A percentile compares a stretch with the other conserved stretches of the same genome.
These are phyloP conservation scores for Pseudomonodictys pantanalensis DNA, from an alignment of 495 filamentous ascomycete species.

Conservation along the genomic window DNA sequence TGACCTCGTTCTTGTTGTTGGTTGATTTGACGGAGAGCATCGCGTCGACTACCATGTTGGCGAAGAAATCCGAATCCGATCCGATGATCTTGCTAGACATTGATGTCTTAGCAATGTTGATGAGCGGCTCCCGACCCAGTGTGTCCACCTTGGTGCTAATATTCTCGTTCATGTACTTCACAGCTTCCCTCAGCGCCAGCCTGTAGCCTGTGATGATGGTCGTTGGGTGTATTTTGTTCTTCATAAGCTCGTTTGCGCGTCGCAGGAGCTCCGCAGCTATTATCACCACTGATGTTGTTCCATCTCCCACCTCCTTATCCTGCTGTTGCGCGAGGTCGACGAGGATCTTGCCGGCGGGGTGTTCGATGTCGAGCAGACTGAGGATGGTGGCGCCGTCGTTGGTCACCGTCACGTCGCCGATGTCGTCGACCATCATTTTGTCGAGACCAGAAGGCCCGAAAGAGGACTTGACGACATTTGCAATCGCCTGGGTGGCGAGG, in stretches of 20 bases:
- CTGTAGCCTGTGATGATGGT: slow-evolving; percentile 99
- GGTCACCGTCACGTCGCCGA: slow-evolving; percentile 98
- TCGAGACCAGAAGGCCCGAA: slow-evolving; percentile 96
- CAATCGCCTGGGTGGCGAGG: slow-evolving; percentile 90
- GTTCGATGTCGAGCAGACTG: slow-evolving; percentile 89
- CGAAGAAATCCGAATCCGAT: slow-evolving; percentile 92
- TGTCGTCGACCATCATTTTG: slow-evolving; percentile 99
- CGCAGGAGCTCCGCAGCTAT: slow-evolving; percentile 94
- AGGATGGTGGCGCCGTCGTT: slow-evolving; percentile 99
- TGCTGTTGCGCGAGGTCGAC: slow-evolving; percentile 98
- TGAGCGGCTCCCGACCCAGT: slow-evolving; percentile 79
- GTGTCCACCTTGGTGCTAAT: slow-evolving; percentile 91
- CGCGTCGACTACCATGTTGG: slow-evolving; percentile 93
- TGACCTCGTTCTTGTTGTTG: slow-evolving; percentile 83
- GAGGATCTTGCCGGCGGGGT: slow-evolving; percentile 96
- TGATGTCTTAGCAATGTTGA: slow-evolving; percentile 96
- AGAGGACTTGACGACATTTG: slow-evolving; percentile 98
- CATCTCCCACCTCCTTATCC: slow-evolving; percentile 96
- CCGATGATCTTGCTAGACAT: slow-evolving; percentile 99
- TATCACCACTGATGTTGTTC: slow-evolving; percentile 95
- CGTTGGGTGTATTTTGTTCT: slow-evolving; percentile 98
- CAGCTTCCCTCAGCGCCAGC: slow-evolving; percentile 89
- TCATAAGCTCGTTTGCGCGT: slow-evolving; percentile 96
- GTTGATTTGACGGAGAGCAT: slow-evolving; percentile 92
- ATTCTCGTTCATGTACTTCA: slow-evolving; percentile 98